Evolutionary conservation across 139 green algal genomes (phyloP), one percentile per base, ranked within the genome.

Genomic region (Pleodorina starrii): DNA sequence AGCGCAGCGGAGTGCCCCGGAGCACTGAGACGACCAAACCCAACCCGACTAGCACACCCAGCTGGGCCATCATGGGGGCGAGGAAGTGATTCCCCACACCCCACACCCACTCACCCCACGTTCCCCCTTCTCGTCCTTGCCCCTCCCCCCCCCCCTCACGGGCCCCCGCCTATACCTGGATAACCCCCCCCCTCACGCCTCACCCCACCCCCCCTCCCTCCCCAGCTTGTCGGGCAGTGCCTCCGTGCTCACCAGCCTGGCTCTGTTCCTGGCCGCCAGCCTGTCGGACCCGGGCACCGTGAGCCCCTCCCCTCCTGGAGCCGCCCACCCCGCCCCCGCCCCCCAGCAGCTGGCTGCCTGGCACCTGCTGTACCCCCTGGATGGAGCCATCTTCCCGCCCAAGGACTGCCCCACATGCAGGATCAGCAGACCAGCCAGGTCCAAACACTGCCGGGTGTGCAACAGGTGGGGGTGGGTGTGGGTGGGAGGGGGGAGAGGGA

Each of bases 361-460:
- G 81, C 43, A 63, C 81, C 78, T 79, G 19, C 78, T 96, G 46
- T 96, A 96, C 80, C 84, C 92, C 0, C 91, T 89, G 38, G 93
- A 97, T 51, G 90, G 90, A 16, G 27, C 29, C 5, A 86, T 88
- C 14, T 93, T 71, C 32, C 75, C 38, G 12, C 36, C 80, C 42
- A 95, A 93, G 86, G 11, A 91, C 2, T 98, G 96, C 91, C 25
- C 63, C 7, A 98, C 94, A 2, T 98, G 96, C 91, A 12, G 42
- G 19, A 35, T 95, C 19, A 25, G 73, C 19, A 83, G 94, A 17
- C 96, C 96, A 1, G 92, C 92, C 1, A 91, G 96, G 44, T 95
- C 93, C 57, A 98, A 98, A 91, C 96, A 98, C 91, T 98, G 96
- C 91, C 54, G 68, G 25, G 76, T 93, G 25, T 97, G 94, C 76